Evolutionary conservation across 352 stramenopile genomes (phyloP).

Genomic region (Phytophthora capsici): DNA sequence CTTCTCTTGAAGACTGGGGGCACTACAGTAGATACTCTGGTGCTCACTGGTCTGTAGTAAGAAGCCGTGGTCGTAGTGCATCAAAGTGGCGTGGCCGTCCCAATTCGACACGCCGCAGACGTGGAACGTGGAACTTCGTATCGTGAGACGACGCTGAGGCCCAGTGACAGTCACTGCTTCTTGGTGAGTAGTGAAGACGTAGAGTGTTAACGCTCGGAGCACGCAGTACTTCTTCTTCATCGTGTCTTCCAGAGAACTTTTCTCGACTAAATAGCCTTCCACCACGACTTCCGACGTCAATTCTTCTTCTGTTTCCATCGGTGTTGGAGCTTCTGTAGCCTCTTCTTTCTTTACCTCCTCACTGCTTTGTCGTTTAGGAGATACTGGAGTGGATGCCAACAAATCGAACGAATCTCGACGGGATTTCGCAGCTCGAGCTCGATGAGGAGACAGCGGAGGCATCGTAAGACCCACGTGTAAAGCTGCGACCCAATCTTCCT

Average conservation of each 20-base stretch:
- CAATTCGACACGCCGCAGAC: slow-evolving; percentile 60
- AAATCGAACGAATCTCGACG: slow-evolving; percentile 80
- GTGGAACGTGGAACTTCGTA: slow-evolving; percentile 29
- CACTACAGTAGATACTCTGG: slow-evolving; percentile 74
- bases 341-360: slow-evolving; percentile 15
- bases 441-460: slow-evolving; percentile 77
- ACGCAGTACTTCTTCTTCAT: slow-evolving; percentile 80
- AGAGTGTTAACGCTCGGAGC: slow-evolving; percentile 47
- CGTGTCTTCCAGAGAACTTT: slow-evolving; percentile 37
- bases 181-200: slow-evolving; percentile 53
- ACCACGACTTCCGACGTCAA: slow-evolving; percentile 35
- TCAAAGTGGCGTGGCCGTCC: slow-evolving; percentile 63
- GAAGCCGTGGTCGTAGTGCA: slow-evolving; percentile 81
- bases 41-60: slow-evolving; percentile 61
- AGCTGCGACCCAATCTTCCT: slow-evolving; percentile 71
- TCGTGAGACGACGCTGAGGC: not conserved
- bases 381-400: slow-evolving; percentile 28
- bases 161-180: slow-evolving; percentile 20
- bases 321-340: not conserved
- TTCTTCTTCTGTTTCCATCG: not conserved
- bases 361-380: slow-evolving; percentile 23
- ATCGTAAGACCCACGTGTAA: slow-evolving; percentile 80
- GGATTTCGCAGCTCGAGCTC: slow-evolving; percentile 63
- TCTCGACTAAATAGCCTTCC: slow-evolving; percentile 66
- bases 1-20: slow-evolving; percentile 64